These are phyloP conservation scores for Pachyrhizus erosus DNA, from an alignment of 306 rosid genomes.

Conservation along the genomic window DNA sequence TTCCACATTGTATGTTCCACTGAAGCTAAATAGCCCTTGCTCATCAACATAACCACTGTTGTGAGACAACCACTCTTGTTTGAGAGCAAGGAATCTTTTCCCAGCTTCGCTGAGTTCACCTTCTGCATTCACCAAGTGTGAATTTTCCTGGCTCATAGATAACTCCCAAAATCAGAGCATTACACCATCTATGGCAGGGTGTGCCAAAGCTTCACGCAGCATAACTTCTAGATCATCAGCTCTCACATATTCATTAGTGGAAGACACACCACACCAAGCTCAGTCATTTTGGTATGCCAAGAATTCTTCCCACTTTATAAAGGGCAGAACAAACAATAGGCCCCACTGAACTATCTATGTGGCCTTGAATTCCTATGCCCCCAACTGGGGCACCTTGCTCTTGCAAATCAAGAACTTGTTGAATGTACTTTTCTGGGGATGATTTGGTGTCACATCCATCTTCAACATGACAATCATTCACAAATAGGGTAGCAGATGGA, in stretches of 20 bases:
- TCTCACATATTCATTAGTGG: slow-evolving; percentile 70
- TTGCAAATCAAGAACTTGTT: slow-evolving; percentile 75
- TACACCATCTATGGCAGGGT: slow-evolving; percentile 79
- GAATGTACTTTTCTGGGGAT: slow-evolving; percentile 77
- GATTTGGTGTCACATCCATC: slow-evolving; percentile 79
- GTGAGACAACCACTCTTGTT: slow-evolving; percentile 80
- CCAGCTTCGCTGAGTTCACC: slow-evolving; percentile 91
- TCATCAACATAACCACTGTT: slow-evolving; percentile 66
- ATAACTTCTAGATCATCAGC: slow-evolving; percentile 93
- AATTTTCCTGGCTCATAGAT: slow-evolving; percentile 75
- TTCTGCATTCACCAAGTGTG: slow-evolving; percentile 85
- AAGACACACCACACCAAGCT: slow-evolving; percentile 85
- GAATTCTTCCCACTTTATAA: slow-evolving; percentile 71
- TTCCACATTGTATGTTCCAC: slow-evolving; percentile 73
- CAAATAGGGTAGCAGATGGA: slow-evolving; percentile 69
- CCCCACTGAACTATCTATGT: slow-evolving; percentile 86
- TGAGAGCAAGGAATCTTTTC: slow-evolving; percentile 64
- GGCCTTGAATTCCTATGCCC: slow-evolving; percentile 93
- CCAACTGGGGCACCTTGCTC: slow-evolving; percentile 85
- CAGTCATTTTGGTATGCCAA: slow-evolving; percentile 91
- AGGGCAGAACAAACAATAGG: slow-evolving; percentile 77
- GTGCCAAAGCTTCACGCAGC: slow-evolving; percentile 77
- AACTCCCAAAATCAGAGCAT: slow-evolving; percentile 92
- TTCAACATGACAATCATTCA: slow-evolving; percentile 85
- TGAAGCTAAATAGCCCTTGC: slow-evolving; percentile 64